phyloP scores from a whole-genome alignment of 257 asterid genomes.

The Anisodus tanguticus region DNA sequence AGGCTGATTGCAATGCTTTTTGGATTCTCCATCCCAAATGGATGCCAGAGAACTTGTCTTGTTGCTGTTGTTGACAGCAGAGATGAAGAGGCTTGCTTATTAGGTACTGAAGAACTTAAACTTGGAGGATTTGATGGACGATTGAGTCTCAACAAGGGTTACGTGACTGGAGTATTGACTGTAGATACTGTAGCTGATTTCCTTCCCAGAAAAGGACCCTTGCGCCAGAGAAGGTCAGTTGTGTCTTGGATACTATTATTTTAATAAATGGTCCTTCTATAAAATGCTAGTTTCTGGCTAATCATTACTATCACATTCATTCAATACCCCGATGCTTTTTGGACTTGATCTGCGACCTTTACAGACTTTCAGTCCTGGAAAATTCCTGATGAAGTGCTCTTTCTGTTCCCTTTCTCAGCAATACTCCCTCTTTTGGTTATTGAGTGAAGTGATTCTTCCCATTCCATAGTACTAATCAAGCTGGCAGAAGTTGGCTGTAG shows the following conservation, averaged over 20 bases:
- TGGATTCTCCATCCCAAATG: constrained; percentile 84
- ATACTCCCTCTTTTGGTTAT: neutral
- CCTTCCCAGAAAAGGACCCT: constrained; percentile 88
- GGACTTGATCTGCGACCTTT: neutral
- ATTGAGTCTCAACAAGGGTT: constrained; percentile 69
- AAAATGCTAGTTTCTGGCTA: neutral
- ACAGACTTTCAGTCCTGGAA: neutral
- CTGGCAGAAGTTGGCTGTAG: constrained; percentile 3
- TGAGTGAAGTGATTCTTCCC: neutral
- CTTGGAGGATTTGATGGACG: constrained; percentile 68
- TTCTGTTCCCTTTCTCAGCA: neutral
- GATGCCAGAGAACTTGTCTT: constrained; percentile 83
- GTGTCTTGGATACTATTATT: constrained; percentile 17
- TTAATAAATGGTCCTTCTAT: neutral
- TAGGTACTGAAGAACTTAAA: constrained; percentile 67
- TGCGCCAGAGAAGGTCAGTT: constrained; percentile 78
- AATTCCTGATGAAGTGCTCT: neutral
- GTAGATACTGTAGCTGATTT: constrained; percentile 93
- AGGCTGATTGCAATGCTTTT: constrained; percentile 86
- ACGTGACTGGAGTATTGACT: constrained; percentile 83
- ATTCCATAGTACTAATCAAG: constrained; percentile 7
- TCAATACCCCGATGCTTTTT: neutral
- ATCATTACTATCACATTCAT: neutral
- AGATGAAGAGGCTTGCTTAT: constrained; percentile 53
- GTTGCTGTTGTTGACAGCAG: constrained; percentile 74